Evolutionary conservation across 1,139 yeast species (phyloP), one percentile per base, ranked within the genome.

Genomic region (Hemisphaericaspora subhashii): DNA sequence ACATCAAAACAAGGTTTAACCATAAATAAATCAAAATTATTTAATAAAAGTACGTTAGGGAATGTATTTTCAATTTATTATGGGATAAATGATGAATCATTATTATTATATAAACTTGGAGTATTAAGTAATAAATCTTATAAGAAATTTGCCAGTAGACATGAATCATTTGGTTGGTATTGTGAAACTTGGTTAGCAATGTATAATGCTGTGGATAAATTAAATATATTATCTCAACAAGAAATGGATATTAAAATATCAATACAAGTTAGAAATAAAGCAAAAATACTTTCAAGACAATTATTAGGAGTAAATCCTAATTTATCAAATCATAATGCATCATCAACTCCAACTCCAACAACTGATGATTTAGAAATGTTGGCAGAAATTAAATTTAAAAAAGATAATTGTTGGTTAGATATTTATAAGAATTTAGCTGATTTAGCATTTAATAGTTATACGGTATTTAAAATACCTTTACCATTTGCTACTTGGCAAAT

Each of bases 121-220:
- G 56, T 81, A 1, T 66, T 82, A 48, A 58, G 64, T 3, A 71
- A 71, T 42, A 56, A 60, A 10, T 33, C 57, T 12, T 49, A 74
- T 33, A 63, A 66, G 45, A 46, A 48, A 23, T 50, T 69, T 46
- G 74, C 71, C 17, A 56, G 61, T 7, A 67, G 70, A 52, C 84
- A 82, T 53, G 86, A 79, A 57, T 66, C 78, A 2, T 63, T 74
- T 37, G 78, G 84, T 0, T 83, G 89, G 88, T 79, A 79, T 57
- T 70, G 69, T 35, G 83, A 80, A 51, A 79, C 84, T 13, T 46
- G 81, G 32, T 55, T 79, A 3, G 81, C 79, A 1, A 57, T 83
- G 38, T 75, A 74, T 51, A 72, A 70, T 40, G 72, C 75, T 15
- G 66, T 71, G 52, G 57, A 55, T 14, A 64, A 66, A 37, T 59